A percentile compares a stretch with the other conserved stretches of the same genome.
These are phyloP conservation scores for Polytrichum commune DNA, from an alignment of 225 moss, liverwort and hornwort species.

Conservation along the genomic window DNA sequence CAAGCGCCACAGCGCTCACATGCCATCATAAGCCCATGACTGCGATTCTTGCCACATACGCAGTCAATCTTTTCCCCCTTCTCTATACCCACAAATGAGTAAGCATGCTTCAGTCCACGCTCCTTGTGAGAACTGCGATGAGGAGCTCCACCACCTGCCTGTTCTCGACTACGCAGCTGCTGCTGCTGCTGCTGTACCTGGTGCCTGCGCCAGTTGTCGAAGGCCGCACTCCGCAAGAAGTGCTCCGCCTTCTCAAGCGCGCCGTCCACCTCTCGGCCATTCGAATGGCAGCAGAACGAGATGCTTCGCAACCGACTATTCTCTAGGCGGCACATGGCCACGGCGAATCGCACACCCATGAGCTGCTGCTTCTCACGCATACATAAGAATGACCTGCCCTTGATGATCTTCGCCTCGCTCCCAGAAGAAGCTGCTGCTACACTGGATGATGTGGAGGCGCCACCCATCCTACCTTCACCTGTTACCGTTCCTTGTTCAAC, in stretches of 20 bases:
- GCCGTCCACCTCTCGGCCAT: constrained; percentile 36
- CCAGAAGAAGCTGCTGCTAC: constrained; percentile 1
- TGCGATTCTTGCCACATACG: constrained; percentile 88
- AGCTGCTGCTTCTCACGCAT: constrained; percentile 75
- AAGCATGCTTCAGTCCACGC: constrained; percentile 87
- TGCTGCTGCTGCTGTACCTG: constrained; percentile 49
- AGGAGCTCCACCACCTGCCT: constrained; percentile 33
- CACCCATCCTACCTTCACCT: constrained; percentile 16
- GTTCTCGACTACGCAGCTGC: constrained; percentile 41
- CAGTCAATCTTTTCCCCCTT: constrained; percentile 94
- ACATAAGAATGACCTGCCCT: constrained; percentile 79
- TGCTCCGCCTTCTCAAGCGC: constrained; percentile 64
- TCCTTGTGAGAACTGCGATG: constrained; percentile 50
- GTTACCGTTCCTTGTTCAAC: constrained; percentile 25
- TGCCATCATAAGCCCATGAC: constrained; percentile 94
- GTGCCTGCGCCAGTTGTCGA: constrained; percentile 88
- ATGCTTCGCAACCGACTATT: constrained; percentile 81
- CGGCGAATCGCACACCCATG: constrained; percentile 74
- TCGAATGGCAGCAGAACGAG: constrained; percentile 60
- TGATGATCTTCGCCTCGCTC: constrained; percentile 29
- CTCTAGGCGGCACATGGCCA: constrained; percentile 81
- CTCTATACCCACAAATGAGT: constrained; percentile 88
- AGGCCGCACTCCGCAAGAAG: constrained; percentile 84
- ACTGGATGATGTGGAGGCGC: constrained; percentile 12
- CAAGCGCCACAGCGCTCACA: constrained; percentile 93